Evolutionary conservation across 2,329 filamentous ascomycete genomes (phyloP), one percentile per base, ranked within the genome.

Genomic region (Nemania serpens): DNA sequence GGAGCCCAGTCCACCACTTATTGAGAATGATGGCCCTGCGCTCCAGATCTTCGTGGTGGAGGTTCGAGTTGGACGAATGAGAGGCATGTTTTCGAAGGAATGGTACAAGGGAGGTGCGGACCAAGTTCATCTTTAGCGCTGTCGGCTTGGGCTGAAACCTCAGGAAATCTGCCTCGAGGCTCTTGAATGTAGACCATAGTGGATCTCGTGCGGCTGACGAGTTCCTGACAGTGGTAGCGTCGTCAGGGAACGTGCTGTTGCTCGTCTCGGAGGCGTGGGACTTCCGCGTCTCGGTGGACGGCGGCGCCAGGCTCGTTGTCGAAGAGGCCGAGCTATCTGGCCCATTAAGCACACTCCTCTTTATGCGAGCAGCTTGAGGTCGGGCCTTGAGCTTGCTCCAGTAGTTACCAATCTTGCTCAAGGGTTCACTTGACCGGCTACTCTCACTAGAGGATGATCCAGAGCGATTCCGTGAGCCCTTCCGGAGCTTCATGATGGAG

Each of bases 1-100:
- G 77, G 41, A 97, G 79, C 1, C 86, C 88, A 45, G 83, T 88
- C 93, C 93, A 97, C 93, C 93, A 97, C 72, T 91, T 93, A 73
- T 95, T 91, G 59, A 97, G 78, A 49, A 96, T 91, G 46, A 87
- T 87, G 2, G 90, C 85, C 61, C 93, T 84, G 37, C 90, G 85
- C 70, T 97, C 93, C 46, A 97, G 76, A 72, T 96, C 91, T 76
- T 96, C 91, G 1, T 91, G 82, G n/a, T 84, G 80, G 47, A 97
- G 79, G 15, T 73, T 73, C 61, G 76, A 78, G 68, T 86, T 89
- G 9, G 90, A 91, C 1, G 85, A 78, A 70, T 94, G 88, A 36
- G 83, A 78, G 61, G 84, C 83, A 68, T 93, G 88, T 53, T 84
- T 87, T 59, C 86, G 84, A 45, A 97, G 78, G 69, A 97, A 96